Conservation (phyloP, 2,329 filamentous ascomycete species). For the Lachnum nothofagi region DNA sequence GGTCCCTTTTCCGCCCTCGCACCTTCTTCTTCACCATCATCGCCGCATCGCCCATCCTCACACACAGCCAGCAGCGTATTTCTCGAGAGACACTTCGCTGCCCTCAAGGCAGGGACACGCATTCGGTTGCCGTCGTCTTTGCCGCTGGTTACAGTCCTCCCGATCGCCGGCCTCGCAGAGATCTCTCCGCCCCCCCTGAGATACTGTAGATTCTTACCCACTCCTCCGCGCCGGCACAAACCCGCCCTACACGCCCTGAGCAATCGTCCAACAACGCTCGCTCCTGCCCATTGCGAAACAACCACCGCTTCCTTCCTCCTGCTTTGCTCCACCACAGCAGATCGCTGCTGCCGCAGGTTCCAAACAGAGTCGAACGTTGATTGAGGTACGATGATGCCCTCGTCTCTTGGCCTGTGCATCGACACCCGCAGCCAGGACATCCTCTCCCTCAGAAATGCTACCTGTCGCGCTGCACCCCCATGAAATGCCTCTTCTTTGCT, state of each 20-base stretch:
- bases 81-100: conserved; percentile 7
- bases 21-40: no score
- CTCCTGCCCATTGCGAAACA: conserved; percentile 5
- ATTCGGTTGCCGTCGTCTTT: conserved; percentile 29
- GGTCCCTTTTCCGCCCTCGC: no score
- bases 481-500: conserved; percentile 18
- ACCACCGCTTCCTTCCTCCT: background rate
- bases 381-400: background rate
- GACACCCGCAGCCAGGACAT: conserved; percentile 18
- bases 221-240: conserved; percentile 1
- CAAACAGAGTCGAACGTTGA: background rate
- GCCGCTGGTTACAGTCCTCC: no score
- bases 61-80: background rate
- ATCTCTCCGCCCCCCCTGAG: no score
- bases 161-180: no score
- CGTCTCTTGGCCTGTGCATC: background rate
- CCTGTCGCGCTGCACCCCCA: conserved; percentile 1
- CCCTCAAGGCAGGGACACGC: conserved; percentile 23
- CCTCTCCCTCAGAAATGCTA: background rate
- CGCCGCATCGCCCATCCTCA: background rate
- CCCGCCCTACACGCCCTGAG: background rate
- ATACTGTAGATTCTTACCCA: background rate
- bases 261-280: background rate
- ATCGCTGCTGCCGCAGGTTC: background rate
- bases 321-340: background rate